phyloP scores from a whole-genome alignment of 2,329 filamentous ascomycete genomes.

The Colletotrichum orbiculare region DNA sequence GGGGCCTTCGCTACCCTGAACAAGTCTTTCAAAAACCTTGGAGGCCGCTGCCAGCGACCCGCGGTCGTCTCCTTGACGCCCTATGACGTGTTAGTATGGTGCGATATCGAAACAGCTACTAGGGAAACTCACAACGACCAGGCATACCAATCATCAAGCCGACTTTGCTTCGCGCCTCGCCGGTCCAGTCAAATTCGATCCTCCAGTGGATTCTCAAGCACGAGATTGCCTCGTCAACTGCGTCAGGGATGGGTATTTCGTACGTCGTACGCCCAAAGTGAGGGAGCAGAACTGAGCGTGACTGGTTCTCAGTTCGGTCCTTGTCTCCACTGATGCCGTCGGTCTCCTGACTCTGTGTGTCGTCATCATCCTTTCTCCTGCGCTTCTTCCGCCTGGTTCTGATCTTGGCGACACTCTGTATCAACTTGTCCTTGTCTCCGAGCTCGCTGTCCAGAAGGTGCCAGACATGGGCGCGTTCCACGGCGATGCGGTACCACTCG shows the following conservation, averaged over 20 bases:
- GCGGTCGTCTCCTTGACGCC: slow-evolving; percentile 69
- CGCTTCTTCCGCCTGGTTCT: slow-evolving; percentile 41
- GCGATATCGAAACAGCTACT: too few relatives aligned
- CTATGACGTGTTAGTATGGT: slow-evolving; percentile 49
- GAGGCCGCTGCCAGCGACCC: slow-evolving; percentile 69
- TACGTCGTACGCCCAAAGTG: slow-evolving; percentile 64
- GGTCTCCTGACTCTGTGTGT: slow-evolving; percentile 39
- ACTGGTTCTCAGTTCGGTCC: background rate
- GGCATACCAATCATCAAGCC: slow-evolving; percentile 67
- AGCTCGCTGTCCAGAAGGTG: slow-evolving; percentile 62
- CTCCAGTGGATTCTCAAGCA: slow-evolving; percentile 69
- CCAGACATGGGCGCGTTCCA: slow-evolving; percentile 73
- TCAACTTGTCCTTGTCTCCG: slow-evolving; percentile 46
- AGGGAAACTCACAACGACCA: slow-evolving; percentile 67
- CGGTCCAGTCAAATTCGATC: slow-evolving; percentile 78
- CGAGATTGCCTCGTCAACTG: slow-evolving; percentile 49
- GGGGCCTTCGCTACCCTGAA: slow-evolving; percentile 65
- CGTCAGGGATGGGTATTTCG: slow-evolving; percentile 54
- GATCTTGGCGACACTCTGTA: slow-evolving; percentile 45
- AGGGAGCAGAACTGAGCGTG: slow-evolving; percentile 60
- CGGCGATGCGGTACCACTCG: slow-evolving; percentile 73
- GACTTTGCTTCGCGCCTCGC: slow-evolving; percentile 72
- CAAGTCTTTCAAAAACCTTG: slow-evolving; percentile 68
- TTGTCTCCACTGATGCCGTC: slow-evolving; percentile 11
- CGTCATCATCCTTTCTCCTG: slow-evolving; percentile 38